These are phyloP conservation scores for Pulveroboletus frians DNA, from an alignment of 768 basidiomycete species.

Conservation along the genomic window DNA sequence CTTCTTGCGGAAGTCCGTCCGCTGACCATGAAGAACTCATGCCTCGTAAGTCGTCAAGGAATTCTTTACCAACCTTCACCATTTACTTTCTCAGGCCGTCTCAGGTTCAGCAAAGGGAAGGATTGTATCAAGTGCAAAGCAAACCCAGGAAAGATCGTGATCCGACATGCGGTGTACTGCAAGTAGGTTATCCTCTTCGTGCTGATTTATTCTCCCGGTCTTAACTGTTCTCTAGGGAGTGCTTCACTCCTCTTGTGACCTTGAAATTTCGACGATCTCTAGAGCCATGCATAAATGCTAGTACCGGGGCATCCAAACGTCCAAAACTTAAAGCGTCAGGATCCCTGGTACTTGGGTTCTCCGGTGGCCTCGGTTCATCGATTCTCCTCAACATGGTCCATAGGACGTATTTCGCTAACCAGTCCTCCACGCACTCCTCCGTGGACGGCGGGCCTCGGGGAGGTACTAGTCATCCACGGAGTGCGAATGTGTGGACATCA, in stretches of 20 bases:
- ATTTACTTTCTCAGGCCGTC: constrained; percentile 41
- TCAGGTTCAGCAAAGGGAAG: constrained; percentile 62
- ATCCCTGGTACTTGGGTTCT: constrained; percentile 63
- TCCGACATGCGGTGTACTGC: constrained; percentile 82
- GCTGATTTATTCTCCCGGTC: constrained; percentile 8
- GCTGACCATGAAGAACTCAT: constrained; percentile 58
- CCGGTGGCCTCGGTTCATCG: constrained; percentile 76
- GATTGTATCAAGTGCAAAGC: constrained; percentile 72
- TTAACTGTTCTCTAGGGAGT: constrained; percentile 39
- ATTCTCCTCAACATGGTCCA: constrained; percentile 66
- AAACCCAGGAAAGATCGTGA: constrained; percentile 59
- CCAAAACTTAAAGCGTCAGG: constrained; percentile 62
- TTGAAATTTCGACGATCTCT: constrained; percentile 61
- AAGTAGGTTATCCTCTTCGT: constrained; percentile 42
- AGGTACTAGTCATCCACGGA: constrained; percentile 64
- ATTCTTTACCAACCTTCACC: neutral
- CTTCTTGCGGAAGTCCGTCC: constrained; percentile 62
- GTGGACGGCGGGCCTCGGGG: constrained; percentile 36
- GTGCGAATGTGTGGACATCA: constrained; percentile 56
- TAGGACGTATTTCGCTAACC: constrained; percentile 46
- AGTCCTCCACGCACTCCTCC: constrained; percentile 20
- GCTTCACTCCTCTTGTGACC: constrained; percentile 59
- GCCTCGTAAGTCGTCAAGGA: constrained; percentile 46
- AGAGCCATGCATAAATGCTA: constrained; percentile 58
- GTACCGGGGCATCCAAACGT: constrained; percentile 50